Evolutionary conservation across 2,329 filamentous ascomycete genomes (phyloP).

Genomic region (Aspergillus caelatus): DNA sequence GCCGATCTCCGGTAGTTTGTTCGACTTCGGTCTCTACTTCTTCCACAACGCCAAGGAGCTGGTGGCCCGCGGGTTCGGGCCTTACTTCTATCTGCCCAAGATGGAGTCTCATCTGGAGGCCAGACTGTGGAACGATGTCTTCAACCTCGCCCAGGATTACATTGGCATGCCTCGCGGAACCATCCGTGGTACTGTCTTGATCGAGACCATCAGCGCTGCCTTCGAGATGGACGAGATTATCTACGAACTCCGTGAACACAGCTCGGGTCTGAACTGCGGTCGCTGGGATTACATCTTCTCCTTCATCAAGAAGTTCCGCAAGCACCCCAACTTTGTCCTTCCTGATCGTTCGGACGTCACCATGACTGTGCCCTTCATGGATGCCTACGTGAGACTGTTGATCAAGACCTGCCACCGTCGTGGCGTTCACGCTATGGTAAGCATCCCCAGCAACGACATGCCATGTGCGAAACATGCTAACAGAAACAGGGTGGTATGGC

Average conservation of each 20-base stretch:
- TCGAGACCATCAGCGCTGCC: conserved; percentile 95
- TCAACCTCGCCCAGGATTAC: conserved; percentile 94
- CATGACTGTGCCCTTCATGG: conserved; percentile 99
- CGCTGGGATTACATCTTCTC: conserved; percentile 99
- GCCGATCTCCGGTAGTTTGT: conserved; percentile 87
- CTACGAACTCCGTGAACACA: conserved; percentile 97
- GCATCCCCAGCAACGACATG: neutral
- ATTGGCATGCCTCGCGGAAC: conserved; percentile 87
- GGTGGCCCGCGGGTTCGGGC: conserved; percentile 79
- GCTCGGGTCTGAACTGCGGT: conserved; percentile 94
- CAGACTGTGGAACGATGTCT: conserved; percentile 95
- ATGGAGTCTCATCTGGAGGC: conserved; percentile 98
- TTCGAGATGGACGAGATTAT: conserved; percentile 99
- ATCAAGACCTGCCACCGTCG: conserved; percentile 98
- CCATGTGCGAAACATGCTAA: neutral
- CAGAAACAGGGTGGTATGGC: conserved; percentile 76
- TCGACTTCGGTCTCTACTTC: conserved; percentile 98
- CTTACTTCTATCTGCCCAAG: conserved; percentile 98
- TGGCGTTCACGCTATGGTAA: conserved; percentile 92
- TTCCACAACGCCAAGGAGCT: conserved; percentile 96
- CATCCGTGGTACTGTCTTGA: conserved; percentile 91
- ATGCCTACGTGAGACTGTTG: conserved; percentile 92
- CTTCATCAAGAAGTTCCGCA: conserved; percentile 98
- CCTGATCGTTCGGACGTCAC: conserved; percentile 89
- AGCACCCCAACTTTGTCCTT: conserved; percentile 89